Base-by-base conservation (phyloP, 2,329 filamentous ascomycete species). In the Parascedosporium putredinis region DNA sequence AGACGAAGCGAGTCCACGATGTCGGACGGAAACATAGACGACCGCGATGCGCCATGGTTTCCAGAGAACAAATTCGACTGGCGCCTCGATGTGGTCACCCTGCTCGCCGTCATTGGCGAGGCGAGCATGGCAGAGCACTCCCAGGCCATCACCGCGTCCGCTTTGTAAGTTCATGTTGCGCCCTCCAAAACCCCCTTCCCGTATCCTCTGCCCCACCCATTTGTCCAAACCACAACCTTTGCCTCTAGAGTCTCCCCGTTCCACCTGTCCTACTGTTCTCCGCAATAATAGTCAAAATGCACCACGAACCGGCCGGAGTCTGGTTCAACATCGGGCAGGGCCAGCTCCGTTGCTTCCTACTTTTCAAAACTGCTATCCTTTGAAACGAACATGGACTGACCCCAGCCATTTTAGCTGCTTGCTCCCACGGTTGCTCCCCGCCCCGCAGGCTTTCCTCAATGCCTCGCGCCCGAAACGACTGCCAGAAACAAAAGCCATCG, bases 71-170 rank as follows among this genome's bases (percentile, higher is more conserved):
- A 61, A 33, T 59, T 61, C 6, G 66, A 64, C 52, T 81, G 77
- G 76, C 70, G 71, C 24, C 69, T 82, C 43, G 79, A 82, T 57
- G 76, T 81, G 43, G 77, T 83, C 51, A 79, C 76, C 31, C 72
- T 83, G 25, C 72, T 83, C 48, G 79, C 79, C 52, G 75, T 83
- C 56, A 77, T 82, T 51, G 78, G 78, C 59, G 79, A 82, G 63
- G 73, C 71, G 2, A 73, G 74, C 16, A 78, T 82, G 53, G 69
- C 73, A 40, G 73, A 76, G 52, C 77, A 81, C 57, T 66, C 73
- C 2, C 78, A 81, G 59, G 69, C 74, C 47, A 72, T 81, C 53
- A 81, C 77, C 2, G 72, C 78, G n/a, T 78, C 75, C 8, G 68
- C 71, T 53, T 68, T 78, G 47, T 49, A 38, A 33, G 47, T 49